Percentiles rank a stretch among this genome's conserved stretches.
Evolutionary conservation across 495 filamentous ascomycete genomes (phyloP).

Genomic region (Trichoderma parareesei): DNA sequence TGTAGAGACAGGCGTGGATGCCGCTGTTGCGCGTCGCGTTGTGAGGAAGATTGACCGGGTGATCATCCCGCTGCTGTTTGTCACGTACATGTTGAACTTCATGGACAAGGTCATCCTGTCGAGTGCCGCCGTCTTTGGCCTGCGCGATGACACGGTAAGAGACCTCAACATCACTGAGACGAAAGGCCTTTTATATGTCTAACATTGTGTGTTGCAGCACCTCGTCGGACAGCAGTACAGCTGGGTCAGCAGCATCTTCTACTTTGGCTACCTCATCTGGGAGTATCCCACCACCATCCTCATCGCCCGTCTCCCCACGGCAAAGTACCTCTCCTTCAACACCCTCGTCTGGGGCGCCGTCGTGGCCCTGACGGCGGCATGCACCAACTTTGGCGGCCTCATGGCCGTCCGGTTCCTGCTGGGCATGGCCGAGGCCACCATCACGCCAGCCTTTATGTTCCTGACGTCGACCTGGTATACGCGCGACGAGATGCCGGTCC

Average conservation of each 20-base stretch:
- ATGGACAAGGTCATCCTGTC: slow-evolving; percentile 33
- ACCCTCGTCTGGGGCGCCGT: slow-evolving; percentile 19
- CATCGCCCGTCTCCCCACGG: slow-evolving; percentile 25
- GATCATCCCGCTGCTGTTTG: slow-evolving; percentile 3
- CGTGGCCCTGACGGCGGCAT: slow-evolving; percentile 52
- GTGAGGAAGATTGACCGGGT: slow-evolving; percentile 6
- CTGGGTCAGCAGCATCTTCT: slow-evolving; percentile 29
- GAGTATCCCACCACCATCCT: slow-evolving; percentile 24
- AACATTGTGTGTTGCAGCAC: slow-evolving; percentile 7
- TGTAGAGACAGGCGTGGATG: not conserved
- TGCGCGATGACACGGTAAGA: slow-evolving; percentile 23
- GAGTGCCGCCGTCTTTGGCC: slow-evolving; percentile 27
- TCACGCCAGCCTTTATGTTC: slow-evolving; percentile 31
- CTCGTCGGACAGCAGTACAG: slow-evolving; percentile 30
- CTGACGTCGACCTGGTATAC: slow-evolving; percentile 30
- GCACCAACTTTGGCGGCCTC: slow-evolving; percentile 59
- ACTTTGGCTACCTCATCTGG: slow-evolving; percentile 28
- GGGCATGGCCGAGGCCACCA: slow-evolving; percentile 44
- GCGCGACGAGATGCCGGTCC: slow-evolving; percentile 27
- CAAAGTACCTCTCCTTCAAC: slow-evolving; percentile 21
- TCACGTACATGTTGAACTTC: slow-evolving; percentile 22
- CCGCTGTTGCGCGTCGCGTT: not conserved
- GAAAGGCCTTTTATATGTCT: too few species aligned
- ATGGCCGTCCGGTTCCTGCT: slow-evolving; percentile 52
- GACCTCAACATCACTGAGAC: not conserved